These are phyloP conservation scores for Dendrobium officinale DNA, from an alignment of 106 monocot genomes.

Conservation along the genomic window DNA sequence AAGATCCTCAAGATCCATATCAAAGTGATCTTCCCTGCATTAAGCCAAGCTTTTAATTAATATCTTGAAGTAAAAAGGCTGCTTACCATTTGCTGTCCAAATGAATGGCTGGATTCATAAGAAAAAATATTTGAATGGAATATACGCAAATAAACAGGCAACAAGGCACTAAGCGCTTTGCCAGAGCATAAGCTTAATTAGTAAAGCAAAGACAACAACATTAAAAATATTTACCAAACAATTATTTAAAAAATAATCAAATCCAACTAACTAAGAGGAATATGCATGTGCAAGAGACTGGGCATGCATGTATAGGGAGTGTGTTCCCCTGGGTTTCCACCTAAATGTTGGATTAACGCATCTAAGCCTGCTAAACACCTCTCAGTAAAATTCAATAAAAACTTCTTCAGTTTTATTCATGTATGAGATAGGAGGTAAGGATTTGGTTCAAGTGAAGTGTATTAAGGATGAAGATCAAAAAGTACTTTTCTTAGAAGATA, in stretches of 20 bases:
- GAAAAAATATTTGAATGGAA: background rate
- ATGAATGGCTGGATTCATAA: background rate
- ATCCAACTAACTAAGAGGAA: background rate
- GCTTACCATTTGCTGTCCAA: background rate
- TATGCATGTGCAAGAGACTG: background rate
- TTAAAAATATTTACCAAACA: background rate
- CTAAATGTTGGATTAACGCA: too few relatives aligned
- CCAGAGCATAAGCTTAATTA: too few relatives aligned
- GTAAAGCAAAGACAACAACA: background rate
- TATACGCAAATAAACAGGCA: background rate
- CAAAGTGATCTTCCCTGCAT: conserved; percentile 55
- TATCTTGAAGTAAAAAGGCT: background rate
- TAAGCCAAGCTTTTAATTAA: conserved; percentile 5
- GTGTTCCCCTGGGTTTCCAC: too few relatives aligned
- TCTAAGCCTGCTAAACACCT: too few relatives aligned
- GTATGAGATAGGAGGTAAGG: too few relatives aligned
- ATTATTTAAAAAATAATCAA: background rate
- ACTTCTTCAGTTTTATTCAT: too few relatives aligned
- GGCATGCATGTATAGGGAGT: background rate
- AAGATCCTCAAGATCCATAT: conserved; percentile 52
- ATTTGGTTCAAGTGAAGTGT: too few relatives aligned
- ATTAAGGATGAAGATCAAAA: too few relatives aligned
- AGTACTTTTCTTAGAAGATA: too few relatives aligned
- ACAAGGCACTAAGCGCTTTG: background rate
- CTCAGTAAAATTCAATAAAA: too few relatives aligned